Percentiles rank a stretch among this genome's conserved stretches.
These are phyloP conservation scores for Paratinospora sagittata DNA, from an alignment of 164 flowering plant species.

Conservation along the genomic window DNA sequence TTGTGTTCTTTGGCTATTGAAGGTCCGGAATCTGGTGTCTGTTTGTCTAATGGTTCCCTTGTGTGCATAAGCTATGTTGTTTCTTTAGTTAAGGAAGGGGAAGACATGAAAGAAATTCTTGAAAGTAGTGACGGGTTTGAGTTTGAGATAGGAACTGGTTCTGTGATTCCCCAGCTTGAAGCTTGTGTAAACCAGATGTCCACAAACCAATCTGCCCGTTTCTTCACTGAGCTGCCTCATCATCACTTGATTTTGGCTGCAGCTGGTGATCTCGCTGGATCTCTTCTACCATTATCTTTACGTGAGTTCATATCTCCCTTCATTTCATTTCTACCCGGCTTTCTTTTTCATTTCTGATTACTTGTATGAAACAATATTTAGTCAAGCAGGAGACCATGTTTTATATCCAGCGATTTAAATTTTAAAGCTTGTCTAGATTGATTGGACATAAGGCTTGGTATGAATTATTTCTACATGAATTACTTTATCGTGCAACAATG, in stretches of 20 bases:
- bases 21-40: conserved; percentile 54
- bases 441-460: no score
- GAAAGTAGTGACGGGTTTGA: conserved; percentile 76
- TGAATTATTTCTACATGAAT: no score
- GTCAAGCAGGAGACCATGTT: no score
- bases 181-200: conserved; percentile 65
- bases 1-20: conserved; percentile 24
- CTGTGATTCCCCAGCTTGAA: conserved; percentile 62
- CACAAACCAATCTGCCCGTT: conserved; percentile 56
- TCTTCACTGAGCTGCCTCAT: conserved; percentile 35
- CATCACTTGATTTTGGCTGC: conserved; percentile 63
- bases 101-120: conserved; percentile 39
- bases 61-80: conserved; percentile 54
- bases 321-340: background rate
- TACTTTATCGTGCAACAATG: no score
- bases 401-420: no score
- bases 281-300: conserved; percentile 33
- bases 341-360: no score
- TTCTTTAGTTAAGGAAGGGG: conserved; percentile 40
- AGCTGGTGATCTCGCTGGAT: conserved; percentile 38
- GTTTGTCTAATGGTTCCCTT: conserved; percentile 55
- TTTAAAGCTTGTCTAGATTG: no score
- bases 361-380: no score
- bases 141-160: conserved; percentile 79
- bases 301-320: conserved; percentile 35